These are phyloP conservation scores for Fusarium azukiicola DNA, from an alignment of 2,329 filamentous ascomycete species.

Conservation along the genomic window DNA sequence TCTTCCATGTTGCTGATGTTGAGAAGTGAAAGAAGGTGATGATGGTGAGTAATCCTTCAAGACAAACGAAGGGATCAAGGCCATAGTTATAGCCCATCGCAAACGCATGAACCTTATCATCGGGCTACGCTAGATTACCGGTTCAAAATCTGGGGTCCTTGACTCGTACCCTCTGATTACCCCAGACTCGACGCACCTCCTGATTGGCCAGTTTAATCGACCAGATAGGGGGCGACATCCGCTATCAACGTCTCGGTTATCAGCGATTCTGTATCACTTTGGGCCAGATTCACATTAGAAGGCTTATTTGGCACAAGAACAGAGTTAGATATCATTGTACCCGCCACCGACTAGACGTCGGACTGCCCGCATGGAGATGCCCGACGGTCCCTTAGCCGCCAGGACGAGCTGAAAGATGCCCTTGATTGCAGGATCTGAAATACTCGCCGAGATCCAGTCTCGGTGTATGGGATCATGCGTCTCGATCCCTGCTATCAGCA, in stretches of 20 bases:
- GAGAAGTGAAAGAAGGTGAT: not conserved
- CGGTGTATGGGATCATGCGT: conserved; percentile 44
- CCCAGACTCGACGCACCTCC: not conserved
- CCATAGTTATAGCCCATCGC: conserved; percentile 8
- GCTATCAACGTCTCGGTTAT: conserved; percentile 13
- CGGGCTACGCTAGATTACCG: not conserved
- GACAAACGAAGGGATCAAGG: not conserved
- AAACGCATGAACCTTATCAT: not conserved
- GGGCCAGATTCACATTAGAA: not conserved
- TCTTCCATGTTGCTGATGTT: conserved; percentile 9
- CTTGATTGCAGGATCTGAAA: conserved; percentile 48
- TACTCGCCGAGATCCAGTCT: conserved; percentile 46
- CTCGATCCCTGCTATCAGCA: conserved; percentile 44
- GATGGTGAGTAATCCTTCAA: not conserved
- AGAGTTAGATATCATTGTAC: not conserved
- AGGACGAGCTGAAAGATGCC: conserved; percentile 21
- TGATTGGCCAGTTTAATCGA: conserved; percentile 41
- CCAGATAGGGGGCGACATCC: conserved; percentile 11
- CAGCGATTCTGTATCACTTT: not conserved
- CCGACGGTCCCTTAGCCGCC: conserved; percentile 31
- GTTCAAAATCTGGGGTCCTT: conserved; percentile 26
- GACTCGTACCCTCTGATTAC: conserved; percentile 10
- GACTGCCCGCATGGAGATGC: conserved; percentile 14
- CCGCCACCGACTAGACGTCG: conserved; percentile 1
- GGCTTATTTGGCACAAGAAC: not conserved